phyloP scores from a whole-genome alignment of 2,329 filamentous ascomycete genomes.

The Alternaria arborescens region DNA sequence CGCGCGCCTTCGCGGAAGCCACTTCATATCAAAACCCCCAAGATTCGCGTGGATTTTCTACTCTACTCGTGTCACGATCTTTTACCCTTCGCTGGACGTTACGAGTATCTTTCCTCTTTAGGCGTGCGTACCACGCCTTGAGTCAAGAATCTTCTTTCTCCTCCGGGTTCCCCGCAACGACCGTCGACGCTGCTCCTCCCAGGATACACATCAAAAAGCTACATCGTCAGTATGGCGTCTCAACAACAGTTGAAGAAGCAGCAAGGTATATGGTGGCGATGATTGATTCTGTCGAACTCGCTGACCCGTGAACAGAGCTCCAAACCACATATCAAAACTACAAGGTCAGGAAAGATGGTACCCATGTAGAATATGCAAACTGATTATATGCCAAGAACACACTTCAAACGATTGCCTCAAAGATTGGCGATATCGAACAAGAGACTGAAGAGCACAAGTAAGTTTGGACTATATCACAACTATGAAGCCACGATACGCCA shows the following conservation, averaged over 20 bases:
- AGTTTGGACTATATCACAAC: slow-evolving; percentile 44
- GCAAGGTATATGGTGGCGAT: slow-evolving; percentile 64
- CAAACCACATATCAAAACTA: slow-evolving; percentile 81
- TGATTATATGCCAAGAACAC: slow-evolving; percentile 54
- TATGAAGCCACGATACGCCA: not conserved
- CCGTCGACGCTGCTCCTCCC: not conserved
- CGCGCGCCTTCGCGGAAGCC: slow-evolving; percentile 18
- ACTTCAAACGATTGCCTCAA: slow-evolving; percentile 91
- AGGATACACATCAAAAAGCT: not conserved
- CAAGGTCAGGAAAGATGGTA: slow-evolving; percentile 52
- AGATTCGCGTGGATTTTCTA: not conserved
- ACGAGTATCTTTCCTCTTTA: not conserved
- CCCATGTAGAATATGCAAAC: not conserved
- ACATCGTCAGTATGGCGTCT: slow-evolving; percentile 55
- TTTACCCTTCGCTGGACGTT: slow-evolving; percentile 26
- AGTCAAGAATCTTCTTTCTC: slow-evolving; percentile 19
- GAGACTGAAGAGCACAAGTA: slow-evolving; percentile 99
- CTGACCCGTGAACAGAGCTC: slow-evolving; percentile 66
- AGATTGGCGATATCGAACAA: slow-evolving; percentile 97
- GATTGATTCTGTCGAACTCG: not conserved
- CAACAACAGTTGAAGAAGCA: slow-evolving; percentile 72
- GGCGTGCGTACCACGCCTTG: not conserved
- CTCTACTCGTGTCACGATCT: not conserved
- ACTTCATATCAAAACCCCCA: not conserved
- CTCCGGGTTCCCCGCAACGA: slow-evolving; percentile 34